These are phyloP conservation scores for Ceratobasidium sp. DNA, from an alignment of 1,284 basidiomycete species.

Conservation along the genomic window DNA sequence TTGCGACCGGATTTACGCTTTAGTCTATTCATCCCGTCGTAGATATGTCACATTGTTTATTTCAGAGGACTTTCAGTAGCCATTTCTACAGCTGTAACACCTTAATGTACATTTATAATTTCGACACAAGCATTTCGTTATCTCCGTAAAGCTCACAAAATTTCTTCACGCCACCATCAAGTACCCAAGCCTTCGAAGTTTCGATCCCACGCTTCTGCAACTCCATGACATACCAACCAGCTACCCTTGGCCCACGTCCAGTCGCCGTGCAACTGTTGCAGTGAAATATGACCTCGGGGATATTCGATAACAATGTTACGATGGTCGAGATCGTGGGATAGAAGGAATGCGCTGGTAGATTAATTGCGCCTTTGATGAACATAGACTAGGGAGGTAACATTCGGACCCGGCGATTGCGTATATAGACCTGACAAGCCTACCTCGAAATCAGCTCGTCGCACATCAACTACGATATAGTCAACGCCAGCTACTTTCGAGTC, in stretches of 20 bases:
- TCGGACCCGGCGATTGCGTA: neutral
- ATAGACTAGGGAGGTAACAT: conserved; percentile 47
- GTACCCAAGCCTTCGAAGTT: conserved; percentile 50
- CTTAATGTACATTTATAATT: conserved; percentile 18
- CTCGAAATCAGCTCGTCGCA: conserved; percentile 50
- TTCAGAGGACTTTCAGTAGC: no score
- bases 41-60: neutral
- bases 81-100: neutral
- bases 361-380: conserved; percentile 56
- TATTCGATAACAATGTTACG: conserved; percentile 52
- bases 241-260: conserved; percentile 52
- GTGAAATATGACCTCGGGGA: conserved; percentile 56
- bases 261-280: conserved; percentile 55
- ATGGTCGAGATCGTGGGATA: conserved; percentile 54
- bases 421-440: conserved; percentile 29
- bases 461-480: conserved; percentile 50
- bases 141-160: conserved; percentile 48
- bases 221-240: conserved; percentile 55
- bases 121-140: conserved; percentile 44
- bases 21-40: neutral
- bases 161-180: conserved; percentile 54
- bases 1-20: neutral
- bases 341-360: conserved; percentile 58
- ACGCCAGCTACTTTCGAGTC: conserved; percentile 40
- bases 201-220: conserved; percentile 49